A percentile compares a stretch with the other conserved stretches of the same genome.
These are phyloP conservation scores for Neonectria sp. DNA, from an alignment of 2,329 filamentous ascomycete genomes.

Conservation along the genomic window DNA sequence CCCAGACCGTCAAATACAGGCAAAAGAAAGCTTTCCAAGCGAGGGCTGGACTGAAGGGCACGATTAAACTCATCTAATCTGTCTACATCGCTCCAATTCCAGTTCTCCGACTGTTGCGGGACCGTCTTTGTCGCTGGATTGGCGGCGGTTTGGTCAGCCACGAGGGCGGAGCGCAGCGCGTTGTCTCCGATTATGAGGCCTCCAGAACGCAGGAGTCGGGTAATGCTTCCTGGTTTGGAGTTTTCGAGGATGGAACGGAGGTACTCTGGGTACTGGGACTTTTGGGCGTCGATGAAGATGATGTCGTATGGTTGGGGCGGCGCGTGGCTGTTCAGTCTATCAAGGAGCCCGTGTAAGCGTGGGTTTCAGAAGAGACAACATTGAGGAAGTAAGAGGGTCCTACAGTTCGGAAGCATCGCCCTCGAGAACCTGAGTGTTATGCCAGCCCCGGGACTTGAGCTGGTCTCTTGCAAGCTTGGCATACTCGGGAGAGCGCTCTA, in stretches of 20 bases:
- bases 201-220: neutral
- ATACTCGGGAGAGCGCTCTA: neutral
- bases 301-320: neutral
- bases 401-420: neutral
- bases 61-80: neutral
- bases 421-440: neutral
- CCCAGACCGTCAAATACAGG: neutral
- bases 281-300: slow-evolving; percentile 1
- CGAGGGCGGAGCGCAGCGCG: neutral
- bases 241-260: neutral
- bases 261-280: slow-evolving; percentile 3
- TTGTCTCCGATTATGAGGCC: slow-evolving; percentile 10
- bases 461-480: neutral
- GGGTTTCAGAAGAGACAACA: neutral
- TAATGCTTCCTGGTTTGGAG: neutral
- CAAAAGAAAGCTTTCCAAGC: neutral
- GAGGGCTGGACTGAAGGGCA: neutral
- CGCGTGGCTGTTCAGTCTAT: neutral
- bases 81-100: neutral
- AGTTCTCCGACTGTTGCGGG: neutral
- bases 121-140: neutral
- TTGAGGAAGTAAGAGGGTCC: neutral
- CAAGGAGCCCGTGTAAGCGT: neutral
- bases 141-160: neutral
- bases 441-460: neutral